Base-by-base conservation (phyloP, 139 green algal genomes). In the Micractinium conductrix region DNA sequence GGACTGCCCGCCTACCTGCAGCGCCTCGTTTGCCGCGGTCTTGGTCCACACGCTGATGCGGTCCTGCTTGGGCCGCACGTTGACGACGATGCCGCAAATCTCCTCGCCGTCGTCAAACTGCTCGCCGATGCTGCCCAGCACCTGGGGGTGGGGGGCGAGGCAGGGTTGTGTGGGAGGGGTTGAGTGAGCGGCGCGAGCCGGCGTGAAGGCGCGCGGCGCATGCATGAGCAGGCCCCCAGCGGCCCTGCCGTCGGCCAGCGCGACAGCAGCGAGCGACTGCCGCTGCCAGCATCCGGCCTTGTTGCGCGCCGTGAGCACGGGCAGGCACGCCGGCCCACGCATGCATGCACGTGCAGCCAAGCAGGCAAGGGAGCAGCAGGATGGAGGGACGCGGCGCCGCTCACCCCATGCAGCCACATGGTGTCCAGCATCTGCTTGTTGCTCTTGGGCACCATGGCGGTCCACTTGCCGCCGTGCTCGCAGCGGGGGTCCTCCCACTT, bases 401-500 rank as follows among this genome's bases (percentile, higher is more conserved):
- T 78, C 79, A 96, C 94, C 88, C 91, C 88, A 86, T 99, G 94
- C 43, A 99, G 91, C 97, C 97, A 99, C 86, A 93, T 96, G 14
- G 93, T 93, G 80, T 99, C 97, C 58, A 99, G 90, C 83, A 90
- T 83, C 68, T 89, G 84, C 80, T 95, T 95, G 55, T 81, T 69
- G 75, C 88, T 84, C 84, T 94, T 90, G 35, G 86, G 79, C 9
- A 98, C 83, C 30, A 91, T 91, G 55, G 94, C 93, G 21, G 94
- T 98, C 97, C 97, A 99, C 86, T 94, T 97, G 43, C 97, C 97
- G 71, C 95, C 95, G 67, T 94, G 87, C 53, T 90, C 88, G 88
- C 96, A 98, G 81, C 89, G 93, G 0, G 93, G 91, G 88, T 99
- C 97, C 93, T 99, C 97, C 97, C 97, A 99, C 92, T 99, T 98